Evolutionary conservation across 2,329 filamentous ascomycete genomes (phyloP).

Genomic region (Neoarthrinium moseri): DNA sequence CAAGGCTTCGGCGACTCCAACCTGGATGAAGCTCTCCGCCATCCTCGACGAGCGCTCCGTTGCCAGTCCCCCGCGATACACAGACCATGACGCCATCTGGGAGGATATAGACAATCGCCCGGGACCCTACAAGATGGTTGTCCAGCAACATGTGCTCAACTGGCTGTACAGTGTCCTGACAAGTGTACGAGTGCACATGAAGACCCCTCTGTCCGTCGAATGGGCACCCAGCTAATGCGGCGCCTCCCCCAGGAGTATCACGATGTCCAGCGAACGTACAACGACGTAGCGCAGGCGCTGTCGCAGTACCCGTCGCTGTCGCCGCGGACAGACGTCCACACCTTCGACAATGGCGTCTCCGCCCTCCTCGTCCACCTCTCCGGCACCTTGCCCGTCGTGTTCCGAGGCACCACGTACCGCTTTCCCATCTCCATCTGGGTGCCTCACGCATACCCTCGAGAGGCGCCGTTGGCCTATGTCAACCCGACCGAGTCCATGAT

Average conservation of each 20-base stretch:
- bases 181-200: constrained; percentile 57
- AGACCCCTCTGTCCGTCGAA: constrained; percentile 1
- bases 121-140: constrained; percentile 51
- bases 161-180: constrained; percentile 93
- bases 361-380: constrained; percentile 82
- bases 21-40: neutral
- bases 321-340: constrained; percentile 92
- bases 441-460: constrained; percentile 83
- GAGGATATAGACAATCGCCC: neutral
- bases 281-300: constrained; percentile 82
- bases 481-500: constrained; percentile 86
- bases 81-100: too few relatives aligned
- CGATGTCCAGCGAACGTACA: constrained; percentile 90
- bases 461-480: constrained; percentile 85
- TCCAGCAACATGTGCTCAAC: constrained; percentile 86
- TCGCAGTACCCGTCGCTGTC: constrained; percentile 76
- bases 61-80: too few relatives aligned
- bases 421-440: constrained; percentile 94
- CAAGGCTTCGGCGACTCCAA: constrained; percentile 10
- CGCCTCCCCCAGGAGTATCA: constrained; percentile 82
- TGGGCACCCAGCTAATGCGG: constrained; percentile 9
- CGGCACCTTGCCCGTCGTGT: constrained; percentile 87
- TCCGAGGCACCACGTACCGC: constrained; percentile 84
- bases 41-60: neutral
- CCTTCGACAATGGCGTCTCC: constrained; percentile 84